phyloP scores from a whole-genome alignment of 179 eudicot species.

The Beta macrorhiza region DNA sequence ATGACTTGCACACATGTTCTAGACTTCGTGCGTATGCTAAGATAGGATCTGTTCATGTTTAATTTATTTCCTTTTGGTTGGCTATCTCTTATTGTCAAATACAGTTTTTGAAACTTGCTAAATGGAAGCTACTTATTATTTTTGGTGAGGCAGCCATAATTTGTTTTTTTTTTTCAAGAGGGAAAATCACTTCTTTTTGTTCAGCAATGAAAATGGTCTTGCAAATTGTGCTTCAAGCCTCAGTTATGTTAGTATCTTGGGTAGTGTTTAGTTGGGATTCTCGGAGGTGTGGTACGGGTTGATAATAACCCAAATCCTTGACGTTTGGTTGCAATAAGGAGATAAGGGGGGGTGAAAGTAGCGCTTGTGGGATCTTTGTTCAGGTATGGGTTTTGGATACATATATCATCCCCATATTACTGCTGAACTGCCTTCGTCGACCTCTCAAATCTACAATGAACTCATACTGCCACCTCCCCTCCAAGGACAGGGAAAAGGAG shows the following conservation, averaged over 20 bases:
- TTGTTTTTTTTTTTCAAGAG: too few relatives aligned
- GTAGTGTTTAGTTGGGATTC: background rate
- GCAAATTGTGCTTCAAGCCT: background rate
- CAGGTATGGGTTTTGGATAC: background rate
- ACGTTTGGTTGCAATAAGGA: background rate
- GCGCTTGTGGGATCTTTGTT: background rate
- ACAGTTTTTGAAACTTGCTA: background rate
- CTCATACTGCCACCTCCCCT: background rate
- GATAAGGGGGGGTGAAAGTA: background rate
- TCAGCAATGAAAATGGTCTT: background rate
- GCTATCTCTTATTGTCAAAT: background rate
- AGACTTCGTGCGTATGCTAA: background rate
- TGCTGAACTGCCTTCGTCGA: background rate
- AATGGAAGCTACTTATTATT: background rate
- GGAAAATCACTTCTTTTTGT: background rate
- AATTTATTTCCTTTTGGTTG: background rate
- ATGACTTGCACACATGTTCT: background rate
- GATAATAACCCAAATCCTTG: background rate
- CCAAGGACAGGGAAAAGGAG: background rate
- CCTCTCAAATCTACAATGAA: background rate
- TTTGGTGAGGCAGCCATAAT: background rate
- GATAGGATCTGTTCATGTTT: background rate
- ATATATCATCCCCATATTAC: background rate
- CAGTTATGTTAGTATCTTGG: background rate
- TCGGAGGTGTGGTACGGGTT: background rate